Percentiles rank a stretch among this genome's conserved stretches.
phyloP scores from a whole-genome alignment of 805 yeast species.

The Kodamaea kaohsiungensis region DNA sequence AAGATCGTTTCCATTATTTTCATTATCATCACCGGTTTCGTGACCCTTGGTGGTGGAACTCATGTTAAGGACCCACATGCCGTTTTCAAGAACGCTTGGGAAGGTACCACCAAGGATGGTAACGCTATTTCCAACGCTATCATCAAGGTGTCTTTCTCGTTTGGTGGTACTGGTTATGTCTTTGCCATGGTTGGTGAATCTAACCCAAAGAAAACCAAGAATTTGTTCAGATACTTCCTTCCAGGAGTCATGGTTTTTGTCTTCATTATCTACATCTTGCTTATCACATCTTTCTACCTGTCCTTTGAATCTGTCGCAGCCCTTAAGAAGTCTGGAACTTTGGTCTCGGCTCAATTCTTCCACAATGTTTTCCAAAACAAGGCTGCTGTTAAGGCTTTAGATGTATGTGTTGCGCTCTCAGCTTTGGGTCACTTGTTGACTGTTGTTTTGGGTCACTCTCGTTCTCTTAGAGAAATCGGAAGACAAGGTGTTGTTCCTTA shows the following conservation, averaged over 20 bases:
- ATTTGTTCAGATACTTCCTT: conserved; percentile 26
- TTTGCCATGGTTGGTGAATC: conserved; percentile 38
- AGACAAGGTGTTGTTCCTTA: conserved; percentile 36
- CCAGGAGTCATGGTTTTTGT: conserved; percentile 34
- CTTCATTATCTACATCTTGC: conserved; percentile 32
- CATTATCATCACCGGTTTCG: conserved; percentile 35
- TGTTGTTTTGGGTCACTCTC: conserved; percentile 29
- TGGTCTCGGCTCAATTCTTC: conserved; percentile 32
- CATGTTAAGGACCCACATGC: conserved; percentile 31
- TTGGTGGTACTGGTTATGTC: conserved; percentile 42
- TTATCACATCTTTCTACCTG: conserved; percentile 36
- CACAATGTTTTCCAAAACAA: conserved; percentile 30
- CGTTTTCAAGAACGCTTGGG: conserved; percentile 38
- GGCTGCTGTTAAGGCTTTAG: conserved; percentile 24
- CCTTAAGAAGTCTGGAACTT: conserved; percentile 30
- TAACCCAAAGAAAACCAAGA: conserved; percentile 25
- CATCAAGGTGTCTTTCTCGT: conserved; percentile 45
- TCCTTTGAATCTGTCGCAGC: conserved; percentile 19
- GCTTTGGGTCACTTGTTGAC: conserved; percentile 34
- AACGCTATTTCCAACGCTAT: conserved; percentile 45
- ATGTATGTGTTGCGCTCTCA: conserved; percentile 30
- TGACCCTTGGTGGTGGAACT: conserved; percentile 38
- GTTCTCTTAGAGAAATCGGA: conserved; percentile 34
- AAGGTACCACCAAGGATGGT: conserved; percentile 43
- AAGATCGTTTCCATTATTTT: conserved; percentile 35